A percentile compares a stretch with the other conserved stretches of the same genome.
phyloP scores from a whole-genome alignment of 176 grass and related monocot genomes.

The Zizania latifolia region DNA sequence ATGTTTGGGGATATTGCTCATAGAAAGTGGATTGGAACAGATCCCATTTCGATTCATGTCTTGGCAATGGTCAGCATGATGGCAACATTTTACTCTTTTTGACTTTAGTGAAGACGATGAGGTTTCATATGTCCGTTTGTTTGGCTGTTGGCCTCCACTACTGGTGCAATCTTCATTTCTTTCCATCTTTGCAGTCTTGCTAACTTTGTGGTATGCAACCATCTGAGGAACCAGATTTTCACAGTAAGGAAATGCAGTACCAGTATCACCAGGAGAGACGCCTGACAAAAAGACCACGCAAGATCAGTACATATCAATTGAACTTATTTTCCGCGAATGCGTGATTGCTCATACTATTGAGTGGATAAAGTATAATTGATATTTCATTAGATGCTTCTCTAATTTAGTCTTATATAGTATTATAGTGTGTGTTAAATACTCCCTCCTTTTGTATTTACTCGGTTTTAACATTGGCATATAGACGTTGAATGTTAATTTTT shows the following conservation, averaged over 20 bases:
- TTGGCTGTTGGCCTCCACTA: conserved; percentile 37
- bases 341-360: neutral
- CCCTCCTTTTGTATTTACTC: neutral
- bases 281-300: conserved; percentile 32
- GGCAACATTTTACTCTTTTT: conserved; percentile 65
- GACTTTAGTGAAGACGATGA: conserved; percentile 76
- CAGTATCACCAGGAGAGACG: conserved; percentile 39
- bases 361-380: neutral
- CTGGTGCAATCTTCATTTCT: conserved; percentile 8
- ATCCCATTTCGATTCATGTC: conserved; percentile 23
- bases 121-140: conserved; percentile 52
- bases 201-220: conserved; percentile 15
- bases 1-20: neutral
- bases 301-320: neutral
- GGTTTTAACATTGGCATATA: neutral
- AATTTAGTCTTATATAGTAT: neutral
- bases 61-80: conserved; percentile 19
- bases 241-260: conserved; percentile 12
- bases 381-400: neutral
- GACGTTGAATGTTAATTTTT: neutral
- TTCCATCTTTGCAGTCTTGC: conserved; percentile 2
- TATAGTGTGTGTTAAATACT: neutral
- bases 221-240: conserved; percentile 29
- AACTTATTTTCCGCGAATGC: neutral
- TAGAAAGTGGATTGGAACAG: conserved; percentile 8